Conservation (phyloP, 768 basidiomycete genomes). For the Trametes elegans region DNA sequence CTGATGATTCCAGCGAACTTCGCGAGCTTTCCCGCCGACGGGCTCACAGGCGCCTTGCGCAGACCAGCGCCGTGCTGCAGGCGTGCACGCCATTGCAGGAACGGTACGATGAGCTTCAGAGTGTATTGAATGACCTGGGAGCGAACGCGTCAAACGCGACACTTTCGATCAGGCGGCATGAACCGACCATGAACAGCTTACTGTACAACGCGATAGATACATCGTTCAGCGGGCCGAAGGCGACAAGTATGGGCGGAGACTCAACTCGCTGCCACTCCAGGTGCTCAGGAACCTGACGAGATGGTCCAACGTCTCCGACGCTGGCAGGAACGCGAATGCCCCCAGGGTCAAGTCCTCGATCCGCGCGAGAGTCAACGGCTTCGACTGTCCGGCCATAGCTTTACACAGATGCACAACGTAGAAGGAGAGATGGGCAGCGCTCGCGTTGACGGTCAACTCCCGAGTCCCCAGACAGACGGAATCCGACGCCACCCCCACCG, state of each 20-base stretch:
- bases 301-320: constrained; percentile 68
- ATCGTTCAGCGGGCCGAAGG: not conserved
- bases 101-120: constrained; percentile 65
- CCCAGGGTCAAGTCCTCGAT: constrained; percentile 68
- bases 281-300: constrained; percentile 74
- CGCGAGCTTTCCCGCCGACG: constrained; percentile 47
- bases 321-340: constrained; percentile 53
- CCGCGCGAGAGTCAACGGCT: constrained; percentile 45
- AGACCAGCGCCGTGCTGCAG: constrained; percentile 66
- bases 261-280: constrained; percentile 85
- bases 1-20: constrained; percentile 57
- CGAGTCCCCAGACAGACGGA: not conserved
- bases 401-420: not conserved
- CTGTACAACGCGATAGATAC: constrained; percentile 42
- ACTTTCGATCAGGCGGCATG: not conserved
- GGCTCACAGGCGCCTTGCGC: constrained; percentile 50
- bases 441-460: not conserved
- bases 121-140: constrained; percentile 70
- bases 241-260: constrained; percentile 11
- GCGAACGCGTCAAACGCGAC: not conserved
- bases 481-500: constrained; percentile 1
- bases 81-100: constrained; percentile 64
- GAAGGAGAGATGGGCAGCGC: not conserved
- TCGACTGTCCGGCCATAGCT: constrained; percentile 52
- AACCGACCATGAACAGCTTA: constrained; percentile 72